Evolutionary conservation across 2,329 filamentous ascomycete genomes (phyloP).

Genomic region (Neurospora sp.): DNA sequence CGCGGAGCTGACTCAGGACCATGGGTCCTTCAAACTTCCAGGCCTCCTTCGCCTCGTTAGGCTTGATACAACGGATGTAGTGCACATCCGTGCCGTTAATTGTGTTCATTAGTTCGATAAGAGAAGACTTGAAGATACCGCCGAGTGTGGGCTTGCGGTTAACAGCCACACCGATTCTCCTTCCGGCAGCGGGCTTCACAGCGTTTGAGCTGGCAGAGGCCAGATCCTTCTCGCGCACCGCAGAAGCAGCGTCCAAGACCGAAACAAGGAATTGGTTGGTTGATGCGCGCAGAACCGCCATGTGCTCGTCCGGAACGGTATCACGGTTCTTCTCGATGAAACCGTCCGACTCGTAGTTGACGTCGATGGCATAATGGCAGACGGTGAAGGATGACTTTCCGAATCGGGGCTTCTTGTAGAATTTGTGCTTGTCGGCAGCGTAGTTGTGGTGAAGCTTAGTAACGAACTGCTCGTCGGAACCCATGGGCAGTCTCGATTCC

Average conservation of each 20-base stretch:
- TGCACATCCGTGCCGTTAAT: slow-evolving; percentile 98
- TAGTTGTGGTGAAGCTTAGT: slow-evolving; percentile 95
- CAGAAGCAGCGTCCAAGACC: slow-evolving; percentile 75
- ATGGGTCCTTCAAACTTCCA: slow-evolving; percentile 99
- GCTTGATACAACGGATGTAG: slow-evolving; percentile 98
- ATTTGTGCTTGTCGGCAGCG: slow-evolving; percentile 79
- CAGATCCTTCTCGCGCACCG: slow-evolving; percentile 81
- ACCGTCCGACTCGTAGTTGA: slow-evolving; percentile 96
- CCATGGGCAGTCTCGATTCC: slow-evolving; percentile 93
- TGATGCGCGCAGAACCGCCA: slow-evolving; percentile 80
- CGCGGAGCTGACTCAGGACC: slow-evolving; percentile 93
- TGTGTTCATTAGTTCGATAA: slow-evolving; percentile 96
- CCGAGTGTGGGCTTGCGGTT: slow-evolving; percentile 95
- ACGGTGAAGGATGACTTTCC: slow-evolving; percentile 97
- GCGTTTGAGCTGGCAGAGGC: slow-evolving; percentile 54
- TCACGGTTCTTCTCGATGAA: slow-evolving; percentile 99
- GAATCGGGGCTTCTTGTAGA: slow-evolving; percentile 97
- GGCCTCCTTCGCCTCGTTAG: slow-evolving; percentile 89
- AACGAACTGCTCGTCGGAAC: slow-evolving; percentile 92
- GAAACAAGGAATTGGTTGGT: slow-evolving; percentile 76
- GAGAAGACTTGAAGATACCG: slow-evolving; percentile 95
- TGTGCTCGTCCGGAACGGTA: slow-evolving; percentile 95
- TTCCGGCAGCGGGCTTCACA: slow-evolving; percentile 70
- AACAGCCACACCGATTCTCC: slow-evolving; percentile 83
- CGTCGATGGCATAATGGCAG: slow-evolving; percentile 95